Percentiles rank a stretch among this genome's conserved stretches.
Conservation (phyloP, 768 basidiomycete species). For the Nidularia sp. region DNA sequence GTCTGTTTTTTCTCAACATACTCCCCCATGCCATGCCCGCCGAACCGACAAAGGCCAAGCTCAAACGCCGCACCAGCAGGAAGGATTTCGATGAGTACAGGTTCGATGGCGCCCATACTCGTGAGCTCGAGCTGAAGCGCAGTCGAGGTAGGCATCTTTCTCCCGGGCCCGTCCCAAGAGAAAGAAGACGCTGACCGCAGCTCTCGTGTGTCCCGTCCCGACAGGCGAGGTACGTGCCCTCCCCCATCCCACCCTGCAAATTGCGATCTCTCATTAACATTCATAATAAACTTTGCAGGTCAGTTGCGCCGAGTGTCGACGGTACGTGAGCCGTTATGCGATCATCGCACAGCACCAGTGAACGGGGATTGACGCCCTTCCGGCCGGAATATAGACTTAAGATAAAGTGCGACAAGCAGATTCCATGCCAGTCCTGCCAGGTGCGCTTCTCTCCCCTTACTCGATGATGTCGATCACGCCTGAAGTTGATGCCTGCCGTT, state of each 20-base stretch:
- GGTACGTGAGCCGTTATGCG: constrained; percentile 40
- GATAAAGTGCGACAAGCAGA: constrained; percentile 81
- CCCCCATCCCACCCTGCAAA: background rate
- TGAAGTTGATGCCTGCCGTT: constrained; percentile 1
- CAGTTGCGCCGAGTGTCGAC: constrained; percentile 76
- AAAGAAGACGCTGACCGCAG: background rate
- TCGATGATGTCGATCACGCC: background rate
- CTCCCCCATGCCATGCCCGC: constrained; percentile 39
- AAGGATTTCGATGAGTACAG: constrained; percentile 47
- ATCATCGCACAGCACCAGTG: constrained; percentile 34
- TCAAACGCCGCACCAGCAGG: constrained; percentile 44
- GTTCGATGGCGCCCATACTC: constrained; percentile 49
- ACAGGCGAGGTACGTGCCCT: constrained; percentile 20
- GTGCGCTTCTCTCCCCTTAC: constrained; percentile 25
- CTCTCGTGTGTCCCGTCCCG: constrained; percentile 6
- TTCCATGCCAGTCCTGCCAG: constrained; percentile 76
- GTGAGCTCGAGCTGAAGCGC: constrained; percentile 73
- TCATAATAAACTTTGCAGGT: constrained; percentile 35
- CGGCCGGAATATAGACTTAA: constrained; percentile 41
- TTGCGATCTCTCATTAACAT: constrained; percentile 1
- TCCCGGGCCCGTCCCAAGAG: background rate
- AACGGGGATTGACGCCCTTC: background rate
- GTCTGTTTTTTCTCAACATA: background rate
- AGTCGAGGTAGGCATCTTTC: constrained; percentile 43
- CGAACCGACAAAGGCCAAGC: constrained; percentile 46